Conservation (phyloP, 2,329 filamentous ascomycete genomes). For the Zasmidium citrigriseum region DNA sequence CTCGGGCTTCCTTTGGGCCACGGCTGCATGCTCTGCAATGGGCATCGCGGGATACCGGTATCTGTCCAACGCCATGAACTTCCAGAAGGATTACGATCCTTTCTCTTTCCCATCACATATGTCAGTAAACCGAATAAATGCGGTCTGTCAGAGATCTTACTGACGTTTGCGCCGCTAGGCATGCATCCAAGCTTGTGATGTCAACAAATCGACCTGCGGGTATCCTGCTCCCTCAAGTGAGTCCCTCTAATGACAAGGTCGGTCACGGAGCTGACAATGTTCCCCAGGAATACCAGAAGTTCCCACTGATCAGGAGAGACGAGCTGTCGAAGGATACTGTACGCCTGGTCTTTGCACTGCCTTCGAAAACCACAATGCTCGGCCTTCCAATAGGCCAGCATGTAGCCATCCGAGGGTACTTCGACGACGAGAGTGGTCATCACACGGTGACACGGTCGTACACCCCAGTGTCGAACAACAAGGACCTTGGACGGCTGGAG, state of each 20-base stretch:
- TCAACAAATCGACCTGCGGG: slow-evolving; percentile 38
- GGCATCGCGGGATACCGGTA: slow-evolving; percentile 13
- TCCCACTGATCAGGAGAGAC: slow-evolving; percentile 42
- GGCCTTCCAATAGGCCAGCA: slow-evolving; percentile 40
- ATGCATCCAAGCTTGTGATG: background rate
- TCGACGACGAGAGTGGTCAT: slow-evolving; percentile 18
- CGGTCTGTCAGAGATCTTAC: too few species aligned
- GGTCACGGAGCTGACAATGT: background rate
- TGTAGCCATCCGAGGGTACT: slow-evolving; percentile 31
- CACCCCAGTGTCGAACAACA: slow-evolving; percentile 34
- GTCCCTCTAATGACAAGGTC: background rate
- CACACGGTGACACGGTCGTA: slow-evolving; percentile 24
- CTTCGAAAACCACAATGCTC: slow-evolving; percentile 26
- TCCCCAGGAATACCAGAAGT: slow-evolving; percentile 48
- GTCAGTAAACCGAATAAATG: too few species aligned
- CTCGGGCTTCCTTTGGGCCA: slow-evolving; percentile 42
- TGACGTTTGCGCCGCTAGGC: too few species aligned
- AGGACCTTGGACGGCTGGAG: slow-evolving; percentile 48
- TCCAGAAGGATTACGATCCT: background rate
- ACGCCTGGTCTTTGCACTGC: slow-evolving; percentile 32
- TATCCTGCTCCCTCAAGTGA: slow-evolving; percentile 39
- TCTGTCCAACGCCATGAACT: slow-evolving; percentile 17
- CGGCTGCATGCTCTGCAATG: slow-evolving; percentile 15
- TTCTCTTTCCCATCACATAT: background rate
- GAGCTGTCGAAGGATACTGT: slow-evolving; percentile 25